These are phyloP conservation scores for Selenicereus undatus DNA, from an alignment of 148 eudicot genomes.

Conservation along the genomic window DNA sequence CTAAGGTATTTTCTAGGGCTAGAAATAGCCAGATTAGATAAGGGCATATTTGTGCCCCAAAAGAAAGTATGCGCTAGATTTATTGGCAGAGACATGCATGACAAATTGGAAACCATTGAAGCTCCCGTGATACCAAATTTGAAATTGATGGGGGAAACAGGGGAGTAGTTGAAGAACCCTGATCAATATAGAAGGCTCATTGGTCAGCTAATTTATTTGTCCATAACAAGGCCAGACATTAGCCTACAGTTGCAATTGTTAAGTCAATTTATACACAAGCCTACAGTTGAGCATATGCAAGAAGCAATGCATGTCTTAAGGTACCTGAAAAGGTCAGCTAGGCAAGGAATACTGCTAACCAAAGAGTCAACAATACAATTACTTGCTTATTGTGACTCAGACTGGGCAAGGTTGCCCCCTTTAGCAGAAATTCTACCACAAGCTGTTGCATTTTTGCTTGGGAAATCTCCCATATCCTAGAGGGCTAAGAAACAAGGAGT, in stretches of 20 bases:
- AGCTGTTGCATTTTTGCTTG: neutral
- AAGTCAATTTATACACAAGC: neutral
- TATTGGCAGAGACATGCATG: neutral
- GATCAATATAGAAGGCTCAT: neutral
- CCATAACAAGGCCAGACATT: neutral
- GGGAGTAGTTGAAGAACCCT: neutral
- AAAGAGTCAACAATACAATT: neutral
- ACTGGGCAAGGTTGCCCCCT: neutral
- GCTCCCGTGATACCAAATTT: neutral
- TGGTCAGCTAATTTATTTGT: neutral
- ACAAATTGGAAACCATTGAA: neutral
- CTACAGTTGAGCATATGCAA: neutral
- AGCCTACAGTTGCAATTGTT: neutral
- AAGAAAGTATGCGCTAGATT: neutral
- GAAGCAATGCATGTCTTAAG: neutral
- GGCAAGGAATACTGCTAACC: neutral
- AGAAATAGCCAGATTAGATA: neutral
- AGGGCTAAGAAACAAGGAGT: neutral
- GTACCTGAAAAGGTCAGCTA: neutral
- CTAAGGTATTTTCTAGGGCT: conserved; percentile 15
- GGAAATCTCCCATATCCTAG: neutral
- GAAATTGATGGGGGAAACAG: neutral
- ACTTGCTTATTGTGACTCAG: neutral
- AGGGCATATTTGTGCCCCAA: neutral
- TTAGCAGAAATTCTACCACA: neutral